phyloP scores from a whole-genome alignment of 345 rosid genomes.

The Populus pruinosa region DNA sequence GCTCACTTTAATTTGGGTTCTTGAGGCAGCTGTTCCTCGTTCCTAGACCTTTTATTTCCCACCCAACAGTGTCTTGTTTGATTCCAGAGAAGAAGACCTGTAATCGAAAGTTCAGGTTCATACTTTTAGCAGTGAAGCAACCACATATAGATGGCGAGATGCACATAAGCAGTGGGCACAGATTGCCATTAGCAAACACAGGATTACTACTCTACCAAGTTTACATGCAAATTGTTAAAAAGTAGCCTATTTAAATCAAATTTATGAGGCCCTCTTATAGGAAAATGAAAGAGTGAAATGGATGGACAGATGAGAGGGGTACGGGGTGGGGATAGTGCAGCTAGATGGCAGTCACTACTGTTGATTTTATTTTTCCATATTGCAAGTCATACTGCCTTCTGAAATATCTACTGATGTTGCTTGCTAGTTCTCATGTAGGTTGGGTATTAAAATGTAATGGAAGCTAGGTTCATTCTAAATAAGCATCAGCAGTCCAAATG shows the following conservation, averaged over 20 bases:
- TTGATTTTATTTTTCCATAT: background rate
- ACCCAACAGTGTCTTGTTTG: constrained; percentile 27
- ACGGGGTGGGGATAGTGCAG: background rate
- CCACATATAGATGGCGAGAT: background rate
- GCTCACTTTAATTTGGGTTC: constrained; percentile 30
- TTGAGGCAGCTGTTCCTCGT: constrained; percentile 7
- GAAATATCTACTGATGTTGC: too few relatives aligned
- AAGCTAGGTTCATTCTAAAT: background rate
- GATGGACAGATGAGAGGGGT: background rate
- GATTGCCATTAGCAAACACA: background rate
- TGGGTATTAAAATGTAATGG: background rate
- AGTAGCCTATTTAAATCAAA: background rate
- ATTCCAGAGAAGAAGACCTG: constrained; percentile 33
- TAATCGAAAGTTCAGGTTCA: background rate
- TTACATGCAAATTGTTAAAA: background rate
- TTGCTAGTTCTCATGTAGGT: too few relatives aligned
- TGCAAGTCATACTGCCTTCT: background rate
- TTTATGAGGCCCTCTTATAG: background rate
- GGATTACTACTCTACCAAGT: background rate
- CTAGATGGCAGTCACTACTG: background rate
- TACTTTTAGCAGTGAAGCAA: background rate
- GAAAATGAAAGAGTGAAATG: background rate
- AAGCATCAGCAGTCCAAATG: background rate
- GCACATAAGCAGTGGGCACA: background rate
- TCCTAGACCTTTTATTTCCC: constrained; percentile 16